phyloP scores from a whole-genome alignment of 768 basidiomycete genomes.

The Postia placenta region DNA sequence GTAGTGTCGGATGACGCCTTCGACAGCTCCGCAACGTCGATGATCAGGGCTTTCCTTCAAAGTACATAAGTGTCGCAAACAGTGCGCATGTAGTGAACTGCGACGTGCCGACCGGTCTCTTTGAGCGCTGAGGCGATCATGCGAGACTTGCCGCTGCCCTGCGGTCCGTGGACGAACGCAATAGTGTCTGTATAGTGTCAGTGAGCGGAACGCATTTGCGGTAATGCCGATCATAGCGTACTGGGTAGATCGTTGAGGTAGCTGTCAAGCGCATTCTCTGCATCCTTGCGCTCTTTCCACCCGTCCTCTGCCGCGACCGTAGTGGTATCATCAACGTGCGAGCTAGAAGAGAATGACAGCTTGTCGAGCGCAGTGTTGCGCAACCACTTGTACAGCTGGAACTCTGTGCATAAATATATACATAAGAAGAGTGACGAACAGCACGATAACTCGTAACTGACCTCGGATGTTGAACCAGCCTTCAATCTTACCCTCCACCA shows the following conservation, averaged over 20 bases:
- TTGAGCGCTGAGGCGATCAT: slow-evolving; percentile 51
- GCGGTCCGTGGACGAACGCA: slow-evolving; percentile 76
- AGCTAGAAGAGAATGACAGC: slow-evolving; percentile 25
- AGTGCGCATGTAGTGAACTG: neutral
- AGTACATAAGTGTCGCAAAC: neutral
- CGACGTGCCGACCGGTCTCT: slow-evolving; percentile 45
- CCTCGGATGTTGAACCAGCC: slow-evolving; percentile 81
- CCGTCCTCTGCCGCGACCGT: slow-evolving; percentile 32
- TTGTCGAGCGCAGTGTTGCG: slow-evolving; percentile 52
- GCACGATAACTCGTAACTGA: slow-evolving; percentile 22
- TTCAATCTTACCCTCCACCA: slow-evolving; percentile 75
- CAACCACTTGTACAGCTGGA: slow-evolving; percentile 71
- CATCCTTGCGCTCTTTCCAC: slow-evolving; percentile 85
- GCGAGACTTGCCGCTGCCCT: slow-evolving; percentile 72
- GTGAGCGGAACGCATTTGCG: no score
- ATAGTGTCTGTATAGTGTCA: slow-evolving; percentile 46
- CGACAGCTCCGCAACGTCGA: slow-evolving; percentile 76
- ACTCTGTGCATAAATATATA: slow-evolving; percentile 41
- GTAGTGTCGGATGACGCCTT: slow-evolving; percentile 63
- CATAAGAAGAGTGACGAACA: neutral
- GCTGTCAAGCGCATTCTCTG: slow-evolving; percentile 54
- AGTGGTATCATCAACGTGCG: slow-evolving; percentile 13
- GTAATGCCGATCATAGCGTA: slow-evolving; percentile 25
- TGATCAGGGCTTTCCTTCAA: slow-evolving; percentile 62
- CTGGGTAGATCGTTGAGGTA: slow-evolving; percentile 80